Evolutionary conservation across 2,329 filamentous ascomycete species (phyloP).

Genomic region (Cladophialophora psammophila): DNA sequence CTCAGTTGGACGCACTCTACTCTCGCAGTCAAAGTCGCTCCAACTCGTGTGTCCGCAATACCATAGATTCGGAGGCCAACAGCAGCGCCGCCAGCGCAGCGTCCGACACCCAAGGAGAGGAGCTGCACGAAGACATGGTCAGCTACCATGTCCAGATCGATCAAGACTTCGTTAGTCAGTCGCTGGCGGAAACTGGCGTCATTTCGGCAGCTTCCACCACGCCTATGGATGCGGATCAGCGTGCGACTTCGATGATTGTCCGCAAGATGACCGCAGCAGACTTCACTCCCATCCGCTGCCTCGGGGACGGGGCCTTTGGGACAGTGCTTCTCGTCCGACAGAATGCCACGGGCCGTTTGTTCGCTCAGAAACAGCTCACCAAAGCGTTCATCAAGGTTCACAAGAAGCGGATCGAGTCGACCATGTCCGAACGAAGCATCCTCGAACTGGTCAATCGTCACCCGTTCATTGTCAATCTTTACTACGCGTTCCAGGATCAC

Average conservation of each 20-base stretch:
- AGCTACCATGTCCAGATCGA: constrained; percentile 87
- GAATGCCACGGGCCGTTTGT: constrained; percentile 82
- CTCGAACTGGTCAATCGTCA: constrained; percentile 95
- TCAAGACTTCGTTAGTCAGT: constrained; percentile 79
- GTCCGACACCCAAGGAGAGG: constrained; percentile 68
- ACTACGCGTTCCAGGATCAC: constrained; percentile 97
- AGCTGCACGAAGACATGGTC: constrained; percentile 74
- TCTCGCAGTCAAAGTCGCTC: constrained; percentile 66
- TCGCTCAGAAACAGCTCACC: constrained; percentile 98
- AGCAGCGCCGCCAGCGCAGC: constrained; percentile 67
- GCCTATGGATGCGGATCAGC: constrained; percentile 59
- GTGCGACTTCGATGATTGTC: constrained; percentile 48
- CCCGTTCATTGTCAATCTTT: constrained; percentile 97
- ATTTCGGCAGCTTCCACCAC: constrained; percentile 56
- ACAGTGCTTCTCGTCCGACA: constrained; percentile 95
- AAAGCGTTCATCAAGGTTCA: constrained; percentile 95
- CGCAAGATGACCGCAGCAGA: constrained; percentile 92
- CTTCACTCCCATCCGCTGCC: constrained; percentile 87
- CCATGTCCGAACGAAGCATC: constrained; percentile 93
- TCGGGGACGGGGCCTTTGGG: constrained; percentile 95
- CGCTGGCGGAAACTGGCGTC: constrained; percentile 50
- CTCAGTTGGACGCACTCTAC: constrained; percentile 79
- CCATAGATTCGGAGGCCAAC: constrained; percentile 52
- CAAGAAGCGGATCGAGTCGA: constrained; percentile 95
- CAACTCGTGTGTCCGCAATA: constrained; percentile 62